Evolutionary conservation across 2,329 filamentous ascomycete species (phyloP).

Genomic region (Aspergillus neotritici): DNA sequence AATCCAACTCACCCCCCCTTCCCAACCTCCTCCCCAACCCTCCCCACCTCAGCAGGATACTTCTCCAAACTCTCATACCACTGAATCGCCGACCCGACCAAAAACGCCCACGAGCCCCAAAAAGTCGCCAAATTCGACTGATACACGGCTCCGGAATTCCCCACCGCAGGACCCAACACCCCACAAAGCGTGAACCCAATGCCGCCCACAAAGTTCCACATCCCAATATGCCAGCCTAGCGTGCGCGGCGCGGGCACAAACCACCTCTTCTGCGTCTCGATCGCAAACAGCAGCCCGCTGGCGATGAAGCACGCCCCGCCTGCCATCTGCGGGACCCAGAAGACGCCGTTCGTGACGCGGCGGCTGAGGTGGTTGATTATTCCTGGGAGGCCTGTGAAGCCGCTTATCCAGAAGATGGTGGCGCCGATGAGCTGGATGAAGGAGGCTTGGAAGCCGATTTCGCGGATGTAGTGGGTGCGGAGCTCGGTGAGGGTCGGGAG

Average conservation of each 20-base stretch:
- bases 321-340: slow-evolving; percentile 59
- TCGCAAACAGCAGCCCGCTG: slow-evolving; percentile 56
- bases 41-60: slow-evolving; percentile 38
- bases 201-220: slow-evolving; percentile 61
- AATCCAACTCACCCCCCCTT: no score
- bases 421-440: slow-evolving; percentile 53
- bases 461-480: slow-evolving; percentile 54
- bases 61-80: slow-evolving; percentile 48
- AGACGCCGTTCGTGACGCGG: slow-evolving; percentile 49
- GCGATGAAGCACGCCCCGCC: slow-evolving; percentile 59
- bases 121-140: slow-evolving; percentile 45
- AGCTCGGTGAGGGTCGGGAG: slow-evolving; percentile 54
- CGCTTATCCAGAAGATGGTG: slow-evolving; percentile 60
- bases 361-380: slow-evolving; percentile 49
- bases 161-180: slow-evolving; percentile 48
- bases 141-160: slow-evolving; percentile 41
- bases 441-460: slow-evolving; percentile 59
- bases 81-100: slow-evolving; percentile 45
- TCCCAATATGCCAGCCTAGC: slow-evolving; percentile 62
- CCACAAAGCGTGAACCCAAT: slow-evolving; percentile 59
- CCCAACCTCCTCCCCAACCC: neutral
- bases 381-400: slow-evolving; percentile 55
- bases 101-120: slow-evolving; percentile 39
- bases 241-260: slow-evolving; percentile 52
- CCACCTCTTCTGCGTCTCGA: slow-evolving; percentile 62